Evolutionary conservation across 768 basidiomycete species (phyloP), one percentile per base, ranked within the genome.

Genomic region (Trametes maxima): DNA sequence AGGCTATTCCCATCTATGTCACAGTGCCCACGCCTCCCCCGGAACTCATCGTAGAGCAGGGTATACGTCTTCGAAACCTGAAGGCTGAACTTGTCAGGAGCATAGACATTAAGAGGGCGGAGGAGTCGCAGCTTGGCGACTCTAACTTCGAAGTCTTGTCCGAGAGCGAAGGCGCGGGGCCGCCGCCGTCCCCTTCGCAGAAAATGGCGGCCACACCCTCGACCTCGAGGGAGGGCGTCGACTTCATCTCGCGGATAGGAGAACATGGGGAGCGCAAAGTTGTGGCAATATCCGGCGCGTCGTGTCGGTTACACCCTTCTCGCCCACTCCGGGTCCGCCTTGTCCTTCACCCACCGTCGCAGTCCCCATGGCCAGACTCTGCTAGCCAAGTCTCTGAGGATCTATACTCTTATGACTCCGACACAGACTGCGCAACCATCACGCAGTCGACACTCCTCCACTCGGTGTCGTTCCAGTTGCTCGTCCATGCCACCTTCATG

Each of bases 251-350:
- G 14, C 14, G 44, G 12, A 16, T 56, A 6, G 67, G 65, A 1
- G 63, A 61, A 11, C 65, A 57, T 3, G 81, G 81, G 17, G 79
- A 80, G 14, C 71, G 71, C 16, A 76, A 76, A 19, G 79, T 88
- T 52, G 78, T 98, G 25, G 87, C 93, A 13, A 84, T 89, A 7
- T 94, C 95, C 14, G 96, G 96, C 47, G 95, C 94, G 44, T 89
- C 93, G 19, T 94, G 94, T 72, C 87, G 94, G 47, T 94, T 97
- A 71, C 94, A 97, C 66, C 84, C 87, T 0, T 80, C 84, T 46
- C 83, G 82, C 14, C 81, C 89, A 3, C 83, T 95, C 61, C 89
- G 82, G 65, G 79, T 93, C 40, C 85, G 94, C 3, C 90, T 98
- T 61, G 77, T 95, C 28, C 78, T 98, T 16, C 93, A 93, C 68